phyloP scores from a whole-genome alignment of 139 green algal species.

The Chlorella sp. region DNA sequence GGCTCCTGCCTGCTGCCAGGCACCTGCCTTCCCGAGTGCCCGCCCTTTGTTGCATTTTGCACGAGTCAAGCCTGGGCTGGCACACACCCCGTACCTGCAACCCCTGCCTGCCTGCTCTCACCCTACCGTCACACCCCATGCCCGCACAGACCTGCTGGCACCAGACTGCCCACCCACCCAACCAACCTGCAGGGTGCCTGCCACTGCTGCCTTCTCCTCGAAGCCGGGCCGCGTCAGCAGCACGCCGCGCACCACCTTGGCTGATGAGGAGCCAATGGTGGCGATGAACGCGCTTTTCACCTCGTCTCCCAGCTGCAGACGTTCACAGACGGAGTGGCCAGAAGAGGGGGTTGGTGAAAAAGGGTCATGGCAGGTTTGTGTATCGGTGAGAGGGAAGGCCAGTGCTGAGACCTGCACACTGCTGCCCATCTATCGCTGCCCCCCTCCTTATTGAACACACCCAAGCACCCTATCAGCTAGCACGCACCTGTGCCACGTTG shows the following conservation, averaged over 20 bases:
- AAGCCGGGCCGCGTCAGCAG: constrained; percentile 44
- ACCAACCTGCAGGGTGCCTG: constrained; percentile 38
- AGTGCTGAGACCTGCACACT: neutral
- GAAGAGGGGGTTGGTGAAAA: neutral
- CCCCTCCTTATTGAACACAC: no score
- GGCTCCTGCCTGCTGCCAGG: no score
- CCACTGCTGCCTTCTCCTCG: constrained; percentile 38
- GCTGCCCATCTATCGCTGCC: no score
- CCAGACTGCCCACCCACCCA: constrained; percentile 16
- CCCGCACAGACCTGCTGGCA: no score
- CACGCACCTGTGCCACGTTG: constrained; percentile 27
- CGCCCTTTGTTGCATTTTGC: no score
- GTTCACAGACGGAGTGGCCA: neutral
- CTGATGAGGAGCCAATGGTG: constrained; percentile 31
- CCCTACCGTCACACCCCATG: no score
- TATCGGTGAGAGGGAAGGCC: neutral
- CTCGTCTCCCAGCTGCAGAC: constrained; percentile 42
- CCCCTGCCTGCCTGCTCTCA: no score
- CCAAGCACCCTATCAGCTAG: no score
- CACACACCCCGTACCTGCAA: no score
- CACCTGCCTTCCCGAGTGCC: no score
- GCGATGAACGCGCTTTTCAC: constrained; percentile 43
- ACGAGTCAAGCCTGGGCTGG: no score
- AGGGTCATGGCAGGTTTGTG: neutral
- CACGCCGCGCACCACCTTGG: constrained; percentile 52